phyloP scores from a whole-genome alignment of 768 basidiomycete species.

The Pleurotus giganteus region DNA sequence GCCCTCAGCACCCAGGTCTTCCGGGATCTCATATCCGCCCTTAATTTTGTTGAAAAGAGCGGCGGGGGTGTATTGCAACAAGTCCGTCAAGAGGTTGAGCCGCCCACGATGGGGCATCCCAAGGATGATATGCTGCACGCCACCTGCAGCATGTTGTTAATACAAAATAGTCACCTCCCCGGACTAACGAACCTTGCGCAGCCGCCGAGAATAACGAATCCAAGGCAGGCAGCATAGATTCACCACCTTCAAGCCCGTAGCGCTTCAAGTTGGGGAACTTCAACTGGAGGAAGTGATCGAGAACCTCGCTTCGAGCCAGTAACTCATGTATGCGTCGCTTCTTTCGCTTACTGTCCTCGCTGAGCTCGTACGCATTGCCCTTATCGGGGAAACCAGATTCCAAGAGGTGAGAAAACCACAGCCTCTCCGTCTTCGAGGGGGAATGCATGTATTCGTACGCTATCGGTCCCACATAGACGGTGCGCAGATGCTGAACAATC shows the following conservation, averaged over 20 bases:
- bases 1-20: conserved; percentile 65
- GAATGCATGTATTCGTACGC: conserved; percentile 95
- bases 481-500: conserved; percentile 67
- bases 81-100: conserved; percentile 78
- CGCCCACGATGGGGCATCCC: conserved; percentile 90
- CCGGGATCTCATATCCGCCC: conserved; percentile 70
- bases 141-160: conserved; percentile 37
- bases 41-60: conserved; percentile 87
- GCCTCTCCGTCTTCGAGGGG: conserved; percentile 77
- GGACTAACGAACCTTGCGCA: conserved; percentile 43
- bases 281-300: conserved; percentile 81
- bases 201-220: conserved; percentile 73
- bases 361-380: conserved; percentile 30
- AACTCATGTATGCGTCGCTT: conserved; percentile 65
- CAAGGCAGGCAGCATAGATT: conserved; percentile 89
- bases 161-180: not conserved
- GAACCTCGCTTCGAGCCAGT: conserved; percentile 72
- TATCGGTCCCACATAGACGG: conserved; percentile 79
- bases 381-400: conserved; percentile 49
- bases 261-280: conserved; percentile 63
- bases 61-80: conserved; percentile 64
- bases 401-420: conserved; percentile 87
- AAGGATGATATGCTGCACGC: conserved; percentile 68
- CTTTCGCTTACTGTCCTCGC: conserved; percentile 26
- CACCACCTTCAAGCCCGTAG: conserved; percentile 89